phyloP scores from a whole-genome alignment of 148 eudicot genomes.

The Vaccinium darrowii region DNA sequence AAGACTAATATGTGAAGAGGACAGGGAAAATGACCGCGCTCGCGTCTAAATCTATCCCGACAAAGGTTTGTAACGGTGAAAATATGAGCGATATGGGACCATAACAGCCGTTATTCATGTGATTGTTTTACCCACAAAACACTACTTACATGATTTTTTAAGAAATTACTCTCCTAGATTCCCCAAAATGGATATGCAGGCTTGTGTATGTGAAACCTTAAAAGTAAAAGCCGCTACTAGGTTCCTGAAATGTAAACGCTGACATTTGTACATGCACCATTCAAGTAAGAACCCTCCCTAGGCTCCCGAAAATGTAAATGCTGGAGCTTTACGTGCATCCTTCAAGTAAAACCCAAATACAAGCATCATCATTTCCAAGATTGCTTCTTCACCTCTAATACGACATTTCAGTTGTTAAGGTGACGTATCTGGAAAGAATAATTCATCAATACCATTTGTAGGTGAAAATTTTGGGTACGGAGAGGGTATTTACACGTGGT shows the following conservation, averaged over 20 bases:
- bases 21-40: background rate
- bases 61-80: background rate
- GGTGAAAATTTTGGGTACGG: no score
- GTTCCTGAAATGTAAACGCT: background rate
- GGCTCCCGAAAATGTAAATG: background rate
- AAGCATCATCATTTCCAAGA: constrained; percentile 3
- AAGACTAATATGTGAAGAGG: background rate
- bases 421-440: constrained; percentile 4
- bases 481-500: no score
- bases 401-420: background rate
- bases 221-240: background rate
- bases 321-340: background rate
- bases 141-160: background rate
- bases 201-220: background rate
- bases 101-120: background rate
- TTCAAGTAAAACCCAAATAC: background rate
- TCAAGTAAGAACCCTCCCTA: background rate
- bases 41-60: background rate
- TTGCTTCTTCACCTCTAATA: constrained; percentile 8
- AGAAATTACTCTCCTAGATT: constrained; percentile 7
- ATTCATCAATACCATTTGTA: background rate
- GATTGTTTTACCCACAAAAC: background rate
- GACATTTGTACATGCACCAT: background rate
- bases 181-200: background rate
- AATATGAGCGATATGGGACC: background rate